Evolutionary conservation across 345 rosid genomes (phyloP).

Genomic region (Sisymbrium altissimum): DNA sequence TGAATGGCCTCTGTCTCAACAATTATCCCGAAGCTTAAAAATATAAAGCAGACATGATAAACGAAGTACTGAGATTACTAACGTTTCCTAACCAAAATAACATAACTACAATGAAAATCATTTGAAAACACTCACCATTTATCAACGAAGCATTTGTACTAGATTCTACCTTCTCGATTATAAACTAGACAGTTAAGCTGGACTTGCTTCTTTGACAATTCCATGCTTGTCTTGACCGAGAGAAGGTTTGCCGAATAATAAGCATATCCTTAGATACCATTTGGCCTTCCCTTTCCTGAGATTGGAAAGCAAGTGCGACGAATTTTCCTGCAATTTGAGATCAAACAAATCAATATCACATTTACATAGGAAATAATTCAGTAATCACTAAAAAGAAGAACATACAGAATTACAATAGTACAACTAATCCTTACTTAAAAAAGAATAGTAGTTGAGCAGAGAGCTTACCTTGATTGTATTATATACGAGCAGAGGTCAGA

Average conservation of each 20-base stretch:
- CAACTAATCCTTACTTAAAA: background rate
- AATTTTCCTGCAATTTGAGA: too few relatives aligned
- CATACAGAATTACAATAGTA: background rate
- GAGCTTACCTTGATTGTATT: slow-evolving; percentile 65
- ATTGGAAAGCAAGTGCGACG: too few relatives aligned
- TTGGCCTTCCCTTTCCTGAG: too few relatives aligned
- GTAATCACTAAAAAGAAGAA: background rate
- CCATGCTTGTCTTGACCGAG: too few relatives aligned
- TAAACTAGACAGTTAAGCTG: slow-evolving; percentile 3
- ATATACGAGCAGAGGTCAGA: slow-evolving; percentile 58
- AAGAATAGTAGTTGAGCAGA: slow-evolving; percentile 12
- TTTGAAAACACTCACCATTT: slow-evolving; percentile 26
- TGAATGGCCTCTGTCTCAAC: background rate
- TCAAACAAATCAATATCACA: background rate
- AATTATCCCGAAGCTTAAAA: background rate
- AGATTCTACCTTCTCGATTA: slow-evolving; percentile 19
- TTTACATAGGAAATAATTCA: too few relatives aligned
- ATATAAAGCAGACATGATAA: background rate
- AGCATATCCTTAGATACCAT: slow-evolving; percentile 55
- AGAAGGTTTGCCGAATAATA: slow-evolving; percentile 42
- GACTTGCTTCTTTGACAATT: slow-evolving; percentile 7
- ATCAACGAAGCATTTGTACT: slow-evolving; percentile 15
- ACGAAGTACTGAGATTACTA: background rate
- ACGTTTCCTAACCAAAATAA: background rate
- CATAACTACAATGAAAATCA: background rate